phyloP scores from a whole-genome alignment of 2,329 filamentous ascomycete species.

The Neocatenulostroma microsporum region DNA sequence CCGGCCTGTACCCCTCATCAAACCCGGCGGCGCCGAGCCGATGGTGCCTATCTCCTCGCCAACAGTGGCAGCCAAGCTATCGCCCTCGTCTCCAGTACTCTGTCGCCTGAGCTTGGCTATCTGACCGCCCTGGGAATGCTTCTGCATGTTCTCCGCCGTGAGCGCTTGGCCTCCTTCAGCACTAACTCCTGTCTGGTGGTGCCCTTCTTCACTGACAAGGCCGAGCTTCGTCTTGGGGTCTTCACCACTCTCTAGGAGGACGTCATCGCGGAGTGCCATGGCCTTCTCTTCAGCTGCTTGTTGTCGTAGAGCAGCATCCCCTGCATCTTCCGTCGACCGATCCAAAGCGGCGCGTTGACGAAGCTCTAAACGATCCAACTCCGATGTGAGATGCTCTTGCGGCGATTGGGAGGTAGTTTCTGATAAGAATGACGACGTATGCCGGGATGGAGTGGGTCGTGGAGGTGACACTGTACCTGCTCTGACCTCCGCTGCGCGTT shows the following conservation, averaged over 20 bases:
- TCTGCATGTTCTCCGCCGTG: constrained; percentile 27
- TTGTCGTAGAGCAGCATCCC: constrained; percentile 40
- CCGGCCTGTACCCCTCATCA: too few species aligned
- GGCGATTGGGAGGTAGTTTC: constrained; percentile 18
- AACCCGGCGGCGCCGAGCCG: too few species aligned
- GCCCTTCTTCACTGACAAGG: constrained; percentile 14
- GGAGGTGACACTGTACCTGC: constrained; percentile 3
- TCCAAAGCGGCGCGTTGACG: constrained; percentile 33
- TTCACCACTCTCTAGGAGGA: constrained; percentile 44
- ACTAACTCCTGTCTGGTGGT: constrained; percentile 7
- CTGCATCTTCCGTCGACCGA: constrained; percentile 36
- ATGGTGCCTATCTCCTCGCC: too few species aligned
- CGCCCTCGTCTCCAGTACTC: constrained; percentile 9
- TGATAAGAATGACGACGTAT: constrained; percentile 17
- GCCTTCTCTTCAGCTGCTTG: constrained; percentile 50
- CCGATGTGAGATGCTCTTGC: constrained; percentile 26
- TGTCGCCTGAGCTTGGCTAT: constrained; percentile 11
- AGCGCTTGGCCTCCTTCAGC: constrained; percentile 7
- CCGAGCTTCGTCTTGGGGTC: constrained; percentile 26
- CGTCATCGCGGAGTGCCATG: constrained; percentile 46
- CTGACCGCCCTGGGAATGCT: constrained; percentile 13
- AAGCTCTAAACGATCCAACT: constrained; percentile 29
- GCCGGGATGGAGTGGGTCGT: constrained; percentile 15
- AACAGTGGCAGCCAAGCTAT: constrained; percentile 5
- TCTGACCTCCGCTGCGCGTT: constrained; percentile 22